Conservation (phyloP, 345 rosid species). For the Euclidium syriacum region DNA sequence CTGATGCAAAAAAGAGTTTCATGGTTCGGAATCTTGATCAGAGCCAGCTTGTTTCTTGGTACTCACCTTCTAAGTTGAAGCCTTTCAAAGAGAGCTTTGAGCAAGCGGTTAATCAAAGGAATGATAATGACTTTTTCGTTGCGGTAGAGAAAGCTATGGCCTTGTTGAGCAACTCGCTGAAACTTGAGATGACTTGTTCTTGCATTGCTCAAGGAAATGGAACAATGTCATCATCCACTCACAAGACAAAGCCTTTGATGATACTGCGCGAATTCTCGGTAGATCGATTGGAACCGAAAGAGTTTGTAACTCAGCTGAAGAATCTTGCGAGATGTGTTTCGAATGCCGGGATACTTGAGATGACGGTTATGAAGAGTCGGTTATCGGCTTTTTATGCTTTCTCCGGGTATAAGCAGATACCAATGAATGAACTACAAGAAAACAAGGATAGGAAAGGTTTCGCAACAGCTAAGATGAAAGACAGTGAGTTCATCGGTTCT, state of each 20-base stretch:
- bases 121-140: conserved; percentile 40
- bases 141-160: conserved; percentile 67
- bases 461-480: conserved; percentile 31
- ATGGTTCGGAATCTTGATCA: conserved; percentile 50
- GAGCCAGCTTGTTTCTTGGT: conserved; percentile 49
- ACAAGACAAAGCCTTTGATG: conserved; percentile 33
- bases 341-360: conserved; percentile 46
- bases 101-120: conserved; percentile 35
- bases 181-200: conserved; percentile 53
- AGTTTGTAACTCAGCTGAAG: conserved; percentile 52
- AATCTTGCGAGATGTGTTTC: conserved; percentile 38
- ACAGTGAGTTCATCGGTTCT: conserved; percentile 39
- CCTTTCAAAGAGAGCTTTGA: conserved; percentile 59
- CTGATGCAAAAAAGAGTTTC: conserved; percentile 32
- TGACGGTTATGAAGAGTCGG: conserved; percentile 36
- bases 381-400: conserved; percentile 55
- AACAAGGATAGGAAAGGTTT: conserved; percentile 22
- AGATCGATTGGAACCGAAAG: conserved; percentile 42
- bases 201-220: conserved; percentile 33
- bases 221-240: not conserved
- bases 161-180: conserved; percentile 53
- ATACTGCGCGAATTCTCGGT: conserved; percentile 33
- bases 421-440: conserved; percentile 39
- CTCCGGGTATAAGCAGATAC: conserved; percentile 49
- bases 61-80: conserved; percentile 48